Evolutionary conservation across 495 filamentous ascomycete species (phyloP).

Genomic region (Astrothelium subdiscretum): DNA sequence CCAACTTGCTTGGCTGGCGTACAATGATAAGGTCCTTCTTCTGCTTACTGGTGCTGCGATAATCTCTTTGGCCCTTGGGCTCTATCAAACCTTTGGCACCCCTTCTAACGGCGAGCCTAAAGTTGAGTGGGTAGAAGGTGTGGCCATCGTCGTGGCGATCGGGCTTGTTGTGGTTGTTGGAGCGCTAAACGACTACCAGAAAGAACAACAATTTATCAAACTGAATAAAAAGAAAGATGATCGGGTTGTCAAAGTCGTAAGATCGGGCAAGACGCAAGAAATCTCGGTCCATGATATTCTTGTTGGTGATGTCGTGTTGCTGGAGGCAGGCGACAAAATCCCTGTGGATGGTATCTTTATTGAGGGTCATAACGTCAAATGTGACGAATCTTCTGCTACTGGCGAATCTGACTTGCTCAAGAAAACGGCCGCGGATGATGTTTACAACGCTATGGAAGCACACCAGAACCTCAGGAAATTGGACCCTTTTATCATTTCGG

Average conservation of each 20-base stretch:
- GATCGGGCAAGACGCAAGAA: constrained; percentile 63
- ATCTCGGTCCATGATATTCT: constrained; percentile 72
- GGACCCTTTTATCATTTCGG: constrained; percentile 91
- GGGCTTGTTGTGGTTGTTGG: constrained; percentile 34
- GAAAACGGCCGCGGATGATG: constrained; percentile 59
- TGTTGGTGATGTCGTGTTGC: constrained; percentile 70
- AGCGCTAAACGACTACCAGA: constrained; percentile 35
- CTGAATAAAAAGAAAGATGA: constrained; percentile 37
- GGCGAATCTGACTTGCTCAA: constrained; percentile 59
- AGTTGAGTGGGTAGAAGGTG: constrained; percentile 37
- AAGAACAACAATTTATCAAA: constrained; percentile 36
- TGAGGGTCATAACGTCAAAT: constrained; percentile 43
- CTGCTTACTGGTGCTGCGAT: constrained; percentile 66
- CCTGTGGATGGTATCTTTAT: constrained; percentile 29
- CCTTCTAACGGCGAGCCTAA: constrained; percentile 21
- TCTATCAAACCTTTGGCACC: constrained; percentile 50
- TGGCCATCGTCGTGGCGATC: constrained; percentile 38
- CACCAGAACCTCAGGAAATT: constrained; percentile 66
- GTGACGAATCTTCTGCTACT: constrained; percentile 58
- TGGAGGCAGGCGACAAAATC: constrained; percentile 83
- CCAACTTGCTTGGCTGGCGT: constrained; percentile 67
- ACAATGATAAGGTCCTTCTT: constrained; percentile 74
- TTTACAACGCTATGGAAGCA: constrained; percentile 67
- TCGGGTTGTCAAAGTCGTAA: constrained; percentile 58
- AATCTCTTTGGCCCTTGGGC: constrained; percentile 73